Percentiles rank a stretch among this genome's conserved stretches.
phyloP scores from a whole-genome alignment of 148 eudicot genomes.

The Arbutus unedo region DNA sequence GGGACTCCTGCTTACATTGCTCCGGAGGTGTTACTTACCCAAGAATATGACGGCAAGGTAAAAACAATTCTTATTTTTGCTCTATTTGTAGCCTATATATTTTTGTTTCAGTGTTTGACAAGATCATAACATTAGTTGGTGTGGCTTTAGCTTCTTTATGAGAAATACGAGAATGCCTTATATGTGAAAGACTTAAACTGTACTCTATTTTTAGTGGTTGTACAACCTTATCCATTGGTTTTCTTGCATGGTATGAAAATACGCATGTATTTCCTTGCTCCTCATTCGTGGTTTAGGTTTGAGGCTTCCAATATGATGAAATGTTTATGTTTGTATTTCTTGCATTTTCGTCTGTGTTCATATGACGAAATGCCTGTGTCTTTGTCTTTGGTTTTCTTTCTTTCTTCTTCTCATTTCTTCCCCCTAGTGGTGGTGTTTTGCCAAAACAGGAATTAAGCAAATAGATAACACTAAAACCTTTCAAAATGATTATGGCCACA shows the following conservation, averaged over 20 bases:
- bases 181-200: neutral
- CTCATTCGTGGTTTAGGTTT: neutral
- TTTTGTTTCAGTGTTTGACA: neutral
- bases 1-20: conserved; percentile 98
- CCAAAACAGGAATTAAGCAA: neutral
- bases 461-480: neutral
- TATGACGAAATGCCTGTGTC: neutral
- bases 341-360: neutral
- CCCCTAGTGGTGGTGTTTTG: neutral
- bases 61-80: neutral
- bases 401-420: neutral
- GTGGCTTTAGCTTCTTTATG: neutral
- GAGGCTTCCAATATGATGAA: neutral
- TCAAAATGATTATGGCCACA: neutral
- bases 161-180: neutral
- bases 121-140: neutral
- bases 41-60: conserved; percentile 98
- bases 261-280: neutral
- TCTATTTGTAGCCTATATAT: neutral
- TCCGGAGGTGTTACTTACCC: conserved; percentile 78
- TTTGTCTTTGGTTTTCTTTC: neutral
- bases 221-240: neutral
- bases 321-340: neutral
- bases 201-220: neutral
- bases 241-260: neutral